Conservation (phyloP, 129 eudicot genomes). For the Sambucus nigra region DNA sequence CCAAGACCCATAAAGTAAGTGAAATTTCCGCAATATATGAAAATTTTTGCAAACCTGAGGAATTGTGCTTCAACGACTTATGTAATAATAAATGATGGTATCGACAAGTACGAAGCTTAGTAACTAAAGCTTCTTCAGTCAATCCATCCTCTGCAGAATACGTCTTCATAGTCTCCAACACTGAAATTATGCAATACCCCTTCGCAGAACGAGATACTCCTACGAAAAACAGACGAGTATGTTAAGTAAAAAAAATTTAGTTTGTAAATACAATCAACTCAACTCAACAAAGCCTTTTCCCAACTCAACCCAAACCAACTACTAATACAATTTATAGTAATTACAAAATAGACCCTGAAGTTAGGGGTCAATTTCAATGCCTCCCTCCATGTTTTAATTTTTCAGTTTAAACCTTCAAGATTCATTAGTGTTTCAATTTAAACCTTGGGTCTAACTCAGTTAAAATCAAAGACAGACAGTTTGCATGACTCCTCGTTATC, state of each 20-base stretch:
- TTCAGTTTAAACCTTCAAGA: no score
- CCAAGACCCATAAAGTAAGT: background rate
- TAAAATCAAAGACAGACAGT: no score
- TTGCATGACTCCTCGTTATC: no score
- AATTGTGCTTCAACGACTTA: constrained; percentile 60
- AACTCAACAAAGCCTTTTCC: no score
- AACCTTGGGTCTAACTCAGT: no score
- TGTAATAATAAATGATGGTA: constrained; percentile 90
- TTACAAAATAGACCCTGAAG: no score
- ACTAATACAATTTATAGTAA: no score
- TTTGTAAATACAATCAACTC: background rate
- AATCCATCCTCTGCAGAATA: constrained; percentile 72
- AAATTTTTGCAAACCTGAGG: constrained; percentile 55
- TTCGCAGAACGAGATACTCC: constrained; percentile 93
- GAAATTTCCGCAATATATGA: background rate
- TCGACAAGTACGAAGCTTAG: constrained; percentile 87
- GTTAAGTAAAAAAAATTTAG: background rate
- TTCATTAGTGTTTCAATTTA: no score
- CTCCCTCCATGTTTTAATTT: no score
- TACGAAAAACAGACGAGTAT: constrained; percentile 14
- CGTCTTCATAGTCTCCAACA: constrained; percentile 94
- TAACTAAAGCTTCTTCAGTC: constrained; percentile 92
- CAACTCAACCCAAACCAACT: constrained; percentile 3
- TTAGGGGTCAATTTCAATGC: no score
- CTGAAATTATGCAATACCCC: constrained; percentile 75